Percentiles rank a stretch among this genome's conserved stretches.
phyloP scores from a whole-genome alignment of 768 basidiomycete species.

The Asterophora lycoperdoides region DNA sequence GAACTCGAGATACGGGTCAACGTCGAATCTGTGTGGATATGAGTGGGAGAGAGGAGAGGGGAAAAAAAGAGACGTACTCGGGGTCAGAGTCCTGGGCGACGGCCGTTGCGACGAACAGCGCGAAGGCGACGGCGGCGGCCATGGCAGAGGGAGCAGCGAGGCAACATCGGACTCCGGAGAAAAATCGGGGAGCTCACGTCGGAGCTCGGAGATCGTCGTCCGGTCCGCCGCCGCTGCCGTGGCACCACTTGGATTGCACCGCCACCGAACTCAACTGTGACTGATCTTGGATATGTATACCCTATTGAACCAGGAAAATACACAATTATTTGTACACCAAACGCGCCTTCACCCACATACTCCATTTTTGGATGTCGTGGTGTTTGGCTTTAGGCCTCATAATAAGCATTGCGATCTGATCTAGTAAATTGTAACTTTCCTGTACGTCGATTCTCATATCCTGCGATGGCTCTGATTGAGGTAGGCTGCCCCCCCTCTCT shows the following conservation, averaged over 20 bases:
- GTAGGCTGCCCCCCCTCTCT: conserved; percentile 31
- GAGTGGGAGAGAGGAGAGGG: background rate
- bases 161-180: background rate
- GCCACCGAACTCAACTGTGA: no score
- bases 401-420: conserved; percentile 3
- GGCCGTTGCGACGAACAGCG: no score
- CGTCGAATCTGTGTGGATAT: conserved; percentile 19
- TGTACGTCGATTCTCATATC: no score
- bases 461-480: conserved; percentile 37
- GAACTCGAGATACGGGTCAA: conserved; percentile 74
- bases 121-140: conserved; percentile 1
- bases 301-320: no score
- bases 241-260: no score
- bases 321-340: no score
- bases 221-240: no score
- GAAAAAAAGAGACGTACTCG: conserved; percentile 4
- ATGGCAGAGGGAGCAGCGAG: background rate
- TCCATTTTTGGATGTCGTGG: conserved; percentile 7
- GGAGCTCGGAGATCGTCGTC: no score
- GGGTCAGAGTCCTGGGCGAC: background rate
- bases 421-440: no score
- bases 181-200: no score
- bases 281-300: no score
- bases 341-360: no score
- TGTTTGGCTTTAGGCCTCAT: conserved; percentile 2